Evolutionary conservation across 495 filamentous ascomycete genomes (phyloP).

Genomic region (Aspergillus kassunensis): DNA sequence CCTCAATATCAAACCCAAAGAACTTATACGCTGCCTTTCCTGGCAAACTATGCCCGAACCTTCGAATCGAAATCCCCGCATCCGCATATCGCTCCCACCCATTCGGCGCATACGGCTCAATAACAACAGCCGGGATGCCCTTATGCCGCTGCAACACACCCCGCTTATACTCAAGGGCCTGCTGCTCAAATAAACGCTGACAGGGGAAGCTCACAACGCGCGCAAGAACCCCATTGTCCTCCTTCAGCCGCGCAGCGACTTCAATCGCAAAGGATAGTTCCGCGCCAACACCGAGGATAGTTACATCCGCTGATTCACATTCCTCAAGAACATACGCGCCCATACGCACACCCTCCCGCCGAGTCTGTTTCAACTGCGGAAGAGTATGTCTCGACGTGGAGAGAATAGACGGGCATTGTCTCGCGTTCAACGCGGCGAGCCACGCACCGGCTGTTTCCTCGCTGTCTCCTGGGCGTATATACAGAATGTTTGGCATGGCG

Average conservation of each 20-base stretch:
- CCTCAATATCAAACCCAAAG: slow-evolving; percentile 49
- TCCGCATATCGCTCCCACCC: slow-evolving; percentile 59
- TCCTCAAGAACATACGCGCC: slow-evolving; percentile 50
- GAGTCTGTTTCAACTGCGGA: slow-evolving; percentile 39
- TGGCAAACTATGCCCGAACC: slow-evolving; percentile 49
- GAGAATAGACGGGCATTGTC: slow-evolving; percentile 44
- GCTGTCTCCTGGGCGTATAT: slow-evolving; percentile 53
- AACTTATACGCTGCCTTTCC: slow-evolving; percentile 49
- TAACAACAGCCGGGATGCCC: slow-evolving; percentile 44
- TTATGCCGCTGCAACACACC: slow-evolving; percentile 31
- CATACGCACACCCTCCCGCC: slow-evolving; percentile 35
- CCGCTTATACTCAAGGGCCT: slow-evolving; percentile 46
- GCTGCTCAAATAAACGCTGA: slow-evolving; percentile 49
- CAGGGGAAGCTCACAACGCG: slow-evolving; percentile 55
- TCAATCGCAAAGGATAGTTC: slow-evolving; percentile 46
- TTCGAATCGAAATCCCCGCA: slow-evolving; percentile 44
- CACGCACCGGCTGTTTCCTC: slow-evolving; percentile 56
- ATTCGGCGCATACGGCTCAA: slow-evolving; percentile 52
- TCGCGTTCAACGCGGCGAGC: slow-evolving; percentile 44
- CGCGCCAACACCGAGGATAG: slow-evolving; percentile 46
- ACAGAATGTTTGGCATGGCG: slow-evolving; percentile 58
- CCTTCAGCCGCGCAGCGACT: slow-evolving; percentile 29
- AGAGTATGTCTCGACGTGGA: slow-evolving; percentile 45
- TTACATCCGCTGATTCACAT: slow-evolving; percentile 37
- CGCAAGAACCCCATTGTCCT: slow-evolving; percentile 33